These are phyloP conservation scores for Centaurea solstitialis DNA, from an alignment of 129 eudicot genomes.

Conservation along the genomic window DNA sequence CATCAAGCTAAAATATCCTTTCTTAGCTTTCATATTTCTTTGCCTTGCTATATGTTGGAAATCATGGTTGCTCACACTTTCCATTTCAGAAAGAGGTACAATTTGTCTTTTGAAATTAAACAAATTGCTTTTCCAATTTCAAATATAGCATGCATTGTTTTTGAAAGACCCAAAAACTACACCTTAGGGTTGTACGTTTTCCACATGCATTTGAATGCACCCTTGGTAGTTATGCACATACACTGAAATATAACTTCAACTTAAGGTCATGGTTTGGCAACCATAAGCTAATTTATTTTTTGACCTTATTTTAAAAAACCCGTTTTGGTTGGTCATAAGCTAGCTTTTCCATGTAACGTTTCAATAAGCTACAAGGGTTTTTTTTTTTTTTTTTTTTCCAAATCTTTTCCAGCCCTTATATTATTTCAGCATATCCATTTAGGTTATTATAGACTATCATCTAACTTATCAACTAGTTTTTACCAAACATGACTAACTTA, in stretches of 20 bases:
- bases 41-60: neutral
- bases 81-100: neutral
- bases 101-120: neutral
- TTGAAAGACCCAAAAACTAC: neutral
- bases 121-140: neutral
- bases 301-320: neutral
- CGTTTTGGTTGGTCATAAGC: neutral
- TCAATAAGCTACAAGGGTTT: neutral
- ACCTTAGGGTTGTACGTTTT: neutral
- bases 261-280: neutral
- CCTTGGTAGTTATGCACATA: neutral
- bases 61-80: neutral
- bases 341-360: neutral
- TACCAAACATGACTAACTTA: neutral
- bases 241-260: neutral
- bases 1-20: constrained; percentile 87
- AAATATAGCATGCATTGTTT: neutral
- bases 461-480: neutral
- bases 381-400: too few species aligned
- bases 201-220: neutral
- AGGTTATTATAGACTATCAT: neutral
- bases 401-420: neutral
- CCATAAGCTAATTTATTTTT: neutral
- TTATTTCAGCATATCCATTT: neutral
- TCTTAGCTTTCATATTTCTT: neutral